These are phyloP conservation scores for Melampsora americana DNA, from an alignment of 1,284 basidiomycete species.

Conservation along the genomic window DNA sequence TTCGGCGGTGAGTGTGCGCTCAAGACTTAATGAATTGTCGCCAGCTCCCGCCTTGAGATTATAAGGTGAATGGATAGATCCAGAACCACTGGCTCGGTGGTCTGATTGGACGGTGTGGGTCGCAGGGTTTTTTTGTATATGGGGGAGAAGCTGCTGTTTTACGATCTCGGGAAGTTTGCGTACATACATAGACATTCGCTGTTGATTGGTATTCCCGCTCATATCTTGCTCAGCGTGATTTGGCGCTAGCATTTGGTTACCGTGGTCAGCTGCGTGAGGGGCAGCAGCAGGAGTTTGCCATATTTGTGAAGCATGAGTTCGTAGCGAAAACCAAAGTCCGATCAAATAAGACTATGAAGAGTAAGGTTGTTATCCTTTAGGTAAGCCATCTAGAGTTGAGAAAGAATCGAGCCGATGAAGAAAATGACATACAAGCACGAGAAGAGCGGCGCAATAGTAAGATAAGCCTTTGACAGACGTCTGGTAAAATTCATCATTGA, in stretches of 20 bases:
- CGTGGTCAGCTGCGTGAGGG: constrained; percentile 60
- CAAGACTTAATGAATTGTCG: neutral
- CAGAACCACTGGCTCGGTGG: neutral
- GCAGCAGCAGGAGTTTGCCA: constrained; percentile 84
- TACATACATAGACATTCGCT: constrained; percentile 44
- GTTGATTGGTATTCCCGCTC: constrained; percentile 20
- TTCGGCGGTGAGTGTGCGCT: constrained; percentile 29
- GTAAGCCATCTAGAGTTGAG: constrained; percentile 1
- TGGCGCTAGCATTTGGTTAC: constrained; percentile 51
- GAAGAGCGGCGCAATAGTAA: constrained; percentile 85
- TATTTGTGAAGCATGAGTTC: constrained; percentile 96
- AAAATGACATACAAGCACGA: constrained; percentile 71
- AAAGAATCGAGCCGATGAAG: neutral
- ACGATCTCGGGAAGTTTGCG: constrained; percentile 49
- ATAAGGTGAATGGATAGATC: neutral
- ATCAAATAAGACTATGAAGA: constrained; percentile 80
- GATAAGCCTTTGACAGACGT: constrained; percentile 86
- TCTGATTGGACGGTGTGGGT: neutral
- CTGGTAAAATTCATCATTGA: constrained; percentile 92
- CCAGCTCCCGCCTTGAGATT: neutral
- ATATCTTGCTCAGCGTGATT: constrained; percentile 11
- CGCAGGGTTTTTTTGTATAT: constrained; percentile 36
- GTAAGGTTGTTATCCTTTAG: neutral
- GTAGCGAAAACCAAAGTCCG: constrained; percentile 96
- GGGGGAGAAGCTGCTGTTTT: constrained; percentile 51